A percentile compares a stretch with the other conserved stretches of the same genome.
These are phyloP conservation scores for Paecilomyces niveus DNA, from an alignment of 2,329 filamentous ascomycete genomes.

Conservation along the genomic window DNA sequence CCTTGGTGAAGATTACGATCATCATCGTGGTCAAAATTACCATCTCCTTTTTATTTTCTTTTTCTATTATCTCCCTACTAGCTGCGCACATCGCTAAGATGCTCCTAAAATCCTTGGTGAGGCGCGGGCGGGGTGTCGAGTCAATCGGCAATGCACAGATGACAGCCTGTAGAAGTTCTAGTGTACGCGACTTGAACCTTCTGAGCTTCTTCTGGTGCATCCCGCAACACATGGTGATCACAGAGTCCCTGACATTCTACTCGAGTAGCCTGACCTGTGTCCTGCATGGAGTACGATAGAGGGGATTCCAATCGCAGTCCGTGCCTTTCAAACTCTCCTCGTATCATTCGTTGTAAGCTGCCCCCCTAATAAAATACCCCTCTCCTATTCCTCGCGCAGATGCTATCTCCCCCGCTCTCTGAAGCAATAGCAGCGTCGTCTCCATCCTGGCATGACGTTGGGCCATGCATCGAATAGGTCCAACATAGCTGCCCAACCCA, in stretches of 20 bases:
- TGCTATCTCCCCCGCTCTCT: not conserved
- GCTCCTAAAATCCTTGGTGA: not conserved
- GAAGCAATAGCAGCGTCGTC: too few species aligned
- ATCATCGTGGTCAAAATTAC: too few species aligned
- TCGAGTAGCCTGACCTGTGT: not conserved
- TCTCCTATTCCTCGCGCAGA: not conserved
- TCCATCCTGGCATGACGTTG: not conserved
- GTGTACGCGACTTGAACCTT: not conserved
- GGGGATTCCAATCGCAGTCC: not conserved
- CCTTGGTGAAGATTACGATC: not conserved
- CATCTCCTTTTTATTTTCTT: not conserved
- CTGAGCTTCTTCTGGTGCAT: not conserved
- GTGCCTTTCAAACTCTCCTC: not conserved
- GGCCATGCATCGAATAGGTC: not conserved
- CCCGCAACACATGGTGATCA: not conserved
- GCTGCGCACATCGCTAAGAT: not conserved
- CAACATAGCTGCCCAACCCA: not conserved
- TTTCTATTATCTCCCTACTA: not conserved
- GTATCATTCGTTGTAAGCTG: not conserved
- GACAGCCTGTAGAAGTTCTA: not conserved
- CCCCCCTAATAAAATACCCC: not conserved
- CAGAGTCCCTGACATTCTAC: not conserved
- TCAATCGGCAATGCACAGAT: not conserved
- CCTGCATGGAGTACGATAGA: not conserved
- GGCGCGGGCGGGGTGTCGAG: not conserved